Conservation (phyloP, 352 stramenopile species). For the Elongisporangium undulatum region DNA sequence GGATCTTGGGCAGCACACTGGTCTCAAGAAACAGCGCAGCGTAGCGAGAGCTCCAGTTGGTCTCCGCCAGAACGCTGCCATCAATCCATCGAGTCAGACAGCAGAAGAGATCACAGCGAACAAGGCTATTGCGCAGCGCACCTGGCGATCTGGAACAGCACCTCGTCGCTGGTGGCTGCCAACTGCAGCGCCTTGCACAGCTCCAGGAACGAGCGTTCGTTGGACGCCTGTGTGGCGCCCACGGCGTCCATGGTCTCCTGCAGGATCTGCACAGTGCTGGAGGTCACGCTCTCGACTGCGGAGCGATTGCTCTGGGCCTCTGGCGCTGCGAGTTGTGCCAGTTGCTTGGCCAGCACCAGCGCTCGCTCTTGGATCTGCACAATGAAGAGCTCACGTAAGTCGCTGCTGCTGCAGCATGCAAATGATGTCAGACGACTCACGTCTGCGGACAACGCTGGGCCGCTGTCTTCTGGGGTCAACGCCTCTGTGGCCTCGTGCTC, state of each 20-base stretch:
- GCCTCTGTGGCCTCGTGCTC: neutral
- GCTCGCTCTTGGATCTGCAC: constrained; percentile 44
- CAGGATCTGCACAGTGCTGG: constrained; percentile 31
- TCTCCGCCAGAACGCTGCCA: constrained; percentile 44
- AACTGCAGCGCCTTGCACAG: constrained; percentile 48
- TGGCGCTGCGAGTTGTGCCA: constrained; percentile 27
- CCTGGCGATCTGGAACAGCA: constrained; percentile 49
- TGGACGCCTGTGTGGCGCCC: constrained; percentile 44
- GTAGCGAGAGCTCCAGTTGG: constrained; percentile 70
- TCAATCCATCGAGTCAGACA: neutral
- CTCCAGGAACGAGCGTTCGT: constrained; percentile 41
- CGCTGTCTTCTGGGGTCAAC: neutral
- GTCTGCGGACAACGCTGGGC: neutral
- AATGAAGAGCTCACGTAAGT: neutral
- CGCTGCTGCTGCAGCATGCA: neutral
- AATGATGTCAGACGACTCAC: neutral
- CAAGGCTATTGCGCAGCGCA: constrained; percentile 10
- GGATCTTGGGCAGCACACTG: constrained; percentile 54
- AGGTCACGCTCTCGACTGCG: constrained; percentile 19
- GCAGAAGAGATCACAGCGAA: neutral
- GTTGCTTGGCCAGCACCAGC: constrained; percentile 31
- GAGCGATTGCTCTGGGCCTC: constrained; percentile 24
- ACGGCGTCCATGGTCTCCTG: constrained; percentile 60
- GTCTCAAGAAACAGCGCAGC: constrained; percentile 52
- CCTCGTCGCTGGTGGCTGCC: constrained; percentile 46